Conservation (phyloP, 208 protist genomes). For the Trypanosoma congolense region DNA sequence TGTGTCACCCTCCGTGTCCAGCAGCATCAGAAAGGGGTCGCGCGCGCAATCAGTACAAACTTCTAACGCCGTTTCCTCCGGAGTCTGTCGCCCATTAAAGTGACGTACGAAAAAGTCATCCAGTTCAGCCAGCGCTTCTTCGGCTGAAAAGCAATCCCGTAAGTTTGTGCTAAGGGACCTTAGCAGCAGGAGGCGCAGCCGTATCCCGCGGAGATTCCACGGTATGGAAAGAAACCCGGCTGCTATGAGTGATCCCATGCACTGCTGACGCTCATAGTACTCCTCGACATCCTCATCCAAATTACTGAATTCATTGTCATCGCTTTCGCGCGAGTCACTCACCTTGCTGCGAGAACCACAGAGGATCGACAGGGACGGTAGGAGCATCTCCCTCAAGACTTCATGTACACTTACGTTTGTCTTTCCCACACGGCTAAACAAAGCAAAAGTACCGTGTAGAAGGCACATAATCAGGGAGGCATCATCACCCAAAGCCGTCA, state of each 20-base stretch:
- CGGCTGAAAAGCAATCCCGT: slow-evolving; percentile 11
- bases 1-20: slow-evolving; percentile 10
- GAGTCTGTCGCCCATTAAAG: neutral
- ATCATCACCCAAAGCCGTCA: slow-evolving; percentile 16
- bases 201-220: slow-evolving; percentile 16
- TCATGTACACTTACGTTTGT: slow-evolving; percentile 15
- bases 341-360: slow-evolving; percentile 4
- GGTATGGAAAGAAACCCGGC: slow-evolving; percentile 23
- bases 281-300: slow-evolving; percentile 1
- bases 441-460: slow-evolving; percentile 13
- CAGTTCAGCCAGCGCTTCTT: slow-evolving; percentile 13
- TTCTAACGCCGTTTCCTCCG: slow-evolving; percentile 2
- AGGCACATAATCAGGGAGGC: slow-evolving; percentile 18
- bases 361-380: slow-evolving; percentile 15
- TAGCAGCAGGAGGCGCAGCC: slow-evolving; percentile 11
- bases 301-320: slow-evolving; percentile 6
- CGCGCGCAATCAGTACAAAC: slow-evolving; percentile 1
- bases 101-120: slow-evolving; percentile 6
- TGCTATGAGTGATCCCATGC: slow-evolving; percentile 7
- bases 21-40: slow-evolving; percentile 7
- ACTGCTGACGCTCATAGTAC: slow-evolving; percentile 14
- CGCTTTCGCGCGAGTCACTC: neutral
- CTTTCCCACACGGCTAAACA: slow-evolving; percentile 19
- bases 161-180: slow-evolving; percentile 2
- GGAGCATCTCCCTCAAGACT: slow-evolving; percentile 5